Conservation (phyloP, 768 basidiomycete species). For the Naganishia vishniacii region DNA sequence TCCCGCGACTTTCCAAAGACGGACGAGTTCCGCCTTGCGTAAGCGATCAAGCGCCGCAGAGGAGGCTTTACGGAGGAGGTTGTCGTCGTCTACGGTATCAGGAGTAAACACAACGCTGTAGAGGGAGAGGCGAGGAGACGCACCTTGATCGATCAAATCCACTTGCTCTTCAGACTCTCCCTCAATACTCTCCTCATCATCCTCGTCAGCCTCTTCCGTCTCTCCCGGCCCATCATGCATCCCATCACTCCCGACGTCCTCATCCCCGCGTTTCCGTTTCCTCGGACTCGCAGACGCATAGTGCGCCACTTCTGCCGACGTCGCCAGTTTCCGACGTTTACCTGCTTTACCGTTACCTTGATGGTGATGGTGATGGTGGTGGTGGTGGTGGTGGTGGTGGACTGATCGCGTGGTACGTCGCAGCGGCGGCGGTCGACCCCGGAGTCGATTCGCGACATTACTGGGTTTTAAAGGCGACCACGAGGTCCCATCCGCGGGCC, state of each 20-base stretch:
- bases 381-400: too few species aligned
- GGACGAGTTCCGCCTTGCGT: slow-evolving; percentile 43
- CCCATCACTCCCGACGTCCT: neutral
- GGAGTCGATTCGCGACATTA: slow-evolving; percentile 2
- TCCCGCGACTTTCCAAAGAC: slow-evolving; percentile 47
- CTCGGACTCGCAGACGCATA: slow-evolving; percentile 13
- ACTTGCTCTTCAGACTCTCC: neutral
- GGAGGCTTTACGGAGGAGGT: slow-evolving; percentile 42
- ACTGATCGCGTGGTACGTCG: neutral
- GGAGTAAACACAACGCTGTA: neutral
- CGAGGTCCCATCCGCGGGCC: neutral
- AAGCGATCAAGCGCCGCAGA: slow-evolving; percentile 39
- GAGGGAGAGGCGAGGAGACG: neutral
- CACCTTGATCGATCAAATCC: slow-evolving; percentile 2
- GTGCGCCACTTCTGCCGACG: slow-evolving; percentile 13
- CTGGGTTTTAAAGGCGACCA: slow-evolving; percentile 7
- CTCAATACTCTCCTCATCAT: slow-evolving; percentile 8
- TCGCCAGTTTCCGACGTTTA: slow-evolving; percentile 6
- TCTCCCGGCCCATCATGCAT: neutral
- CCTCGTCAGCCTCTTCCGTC: neutral
- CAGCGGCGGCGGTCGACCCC: too few species aligned
- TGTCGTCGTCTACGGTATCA: slow-evolving; percentile 40
- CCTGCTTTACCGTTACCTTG: neutral
- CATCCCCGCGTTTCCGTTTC: slow-evolving; percentile 17
- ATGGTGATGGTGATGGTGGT: too few species aligned